Conservation (phyloP, 306 rosid genomes). For the Nissolia schottii region DNA sequence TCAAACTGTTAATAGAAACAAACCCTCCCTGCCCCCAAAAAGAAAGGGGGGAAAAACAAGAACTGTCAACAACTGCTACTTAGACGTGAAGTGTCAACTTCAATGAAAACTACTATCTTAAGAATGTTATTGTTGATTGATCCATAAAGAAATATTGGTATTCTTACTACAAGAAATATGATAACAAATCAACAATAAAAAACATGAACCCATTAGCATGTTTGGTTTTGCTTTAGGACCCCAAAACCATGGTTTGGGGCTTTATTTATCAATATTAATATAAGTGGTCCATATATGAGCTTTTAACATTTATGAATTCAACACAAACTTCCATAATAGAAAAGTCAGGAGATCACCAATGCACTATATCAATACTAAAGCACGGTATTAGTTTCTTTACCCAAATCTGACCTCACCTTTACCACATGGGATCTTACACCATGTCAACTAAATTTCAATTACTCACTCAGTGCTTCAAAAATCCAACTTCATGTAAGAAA, state of each 20-base stretch:
- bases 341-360: neutral
- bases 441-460: neutral
- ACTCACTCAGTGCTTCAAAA: neutral
- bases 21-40: neutral
- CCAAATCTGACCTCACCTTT: neutral
- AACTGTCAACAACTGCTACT: neutral
- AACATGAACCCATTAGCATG: too few relatives aligned
- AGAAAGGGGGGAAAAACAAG: too few relatives aligned
- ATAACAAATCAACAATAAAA: neutral
- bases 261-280: too few relatives aligned
- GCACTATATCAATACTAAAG: neutral
- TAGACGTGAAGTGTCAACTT: neutral
- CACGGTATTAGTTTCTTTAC: neutral
- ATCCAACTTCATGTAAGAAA: conserved; percentile 5
- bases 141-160: neutral
- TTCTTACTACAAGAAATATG: neutral
- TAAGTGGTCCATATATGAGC: neutral
- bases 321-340: neutral
- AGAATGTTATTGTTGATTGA: conserved; percentile 7
- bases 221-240: too few relatives aligned
- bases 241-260: too few relatives aligned
- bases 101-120: neutral
- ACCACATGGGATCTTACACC: neutral
- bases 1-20: neutral
- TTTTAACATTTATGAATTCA: neutral